Evolutionary conservation across 2,329 filamentous ascomycete species (phyloP), one percentile per base, ranked within the genome.

Genomic region (Gaeumannomyces tritici): DNA sequence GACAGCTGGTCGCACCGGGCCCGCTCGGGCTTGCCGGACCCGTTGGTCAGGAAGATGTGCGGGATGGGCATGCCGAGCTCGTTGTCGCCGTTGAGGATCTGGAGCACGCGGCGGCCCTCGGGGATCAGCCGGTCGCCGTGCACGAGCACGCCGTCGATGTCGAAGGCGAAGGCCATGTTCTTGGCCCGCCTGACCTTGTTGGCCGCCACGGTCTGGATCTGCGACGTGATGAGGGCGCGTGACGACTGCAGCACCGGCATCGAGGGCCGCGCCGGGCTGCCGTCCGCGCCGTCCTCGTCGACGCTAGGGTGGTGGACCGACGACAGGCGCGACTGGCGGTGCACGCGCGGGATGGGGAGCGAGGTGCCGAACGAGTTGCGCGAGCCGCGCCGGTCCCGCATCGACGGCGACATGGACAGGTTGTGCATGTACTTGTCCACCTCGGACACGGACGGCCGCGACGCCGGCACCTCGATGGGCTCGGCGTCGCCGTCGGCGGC

Each of bases 151-250:
- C 88, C 89, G 69, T 91, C 89, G 64, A 89, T 88, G 74, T 92
- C 89, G 66, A 92, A 93, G 69, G 87, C 89, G 67, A 92, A 92
- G 8, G 87, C 87, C 87, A 91, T 90, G 77, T 91, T 87, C 81
- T 91, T 91, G 63, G 87, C 88, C 63, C 82, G 81, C 33, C 76
- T 76, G 21, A 89, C 88, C 77, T 89, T 89, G 68, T 87, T 82
- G 63, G 81, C 74, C 67, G 83, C 80, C 66, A 90, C 78, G 66
- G 87, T 84, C 75, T 91, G 89, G 26, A 90, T 79, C 74, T 90
- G 88, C 3, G 86, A 83, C 51, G 85, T 86, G 65, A 91, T 77
- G 64, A 91, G 84, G 60, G 89, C 86, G 35, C 87, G 83, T 4
- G 85, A 83, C 58, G 84, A 79, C 73, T 85, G 83, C 63, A 84